Evolutionary conservation across 257 asterid genomes (phyloP).

Genomic region (Scutellaria barbata): DNA sequence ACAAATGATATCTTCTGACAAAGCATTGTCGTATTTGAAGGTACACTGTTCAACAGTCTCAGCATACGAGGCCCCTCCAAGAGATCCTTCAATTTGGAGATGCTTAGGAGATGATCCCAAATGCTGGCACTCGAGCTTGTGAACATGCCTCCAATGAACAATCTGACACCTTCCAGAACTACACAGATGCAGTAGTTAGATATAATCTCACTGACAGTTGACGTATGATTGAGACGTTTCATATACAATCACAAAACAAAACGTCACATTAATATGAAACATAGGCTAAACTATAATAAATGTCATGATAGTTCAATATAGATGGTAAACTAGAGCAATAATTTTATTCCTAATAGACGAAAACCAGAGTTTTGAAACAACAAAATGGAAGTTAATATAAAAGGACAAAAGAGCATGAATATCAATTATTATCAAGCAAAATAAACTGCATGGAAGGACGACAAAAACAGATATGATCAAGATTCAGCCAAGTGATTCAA

Average conservation of each 20-base stretch:
- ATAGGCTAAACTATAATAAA: background rate
- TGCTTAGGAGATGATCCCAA: constrained; percentile 49
- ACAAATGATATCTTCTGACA: constrained; percentile 39
- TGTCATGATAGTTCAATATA: background rate
- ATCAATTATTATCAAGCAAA: background rate
- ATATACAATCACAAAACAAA: background rate
- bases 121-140: constrained; percentile 83
- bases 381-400: background rate
- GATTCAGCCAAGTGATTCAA: background rate
- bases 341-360: background rate
- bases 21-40: constrained; percentile 36
- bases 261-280: background rate
- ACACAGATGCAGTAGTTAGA: constrained; percentile 31
- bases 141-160: constrained; percentile 85
- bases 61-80: constrained; percentile 40
- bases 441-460: background rate
- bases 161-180: constrained; percentile 94
- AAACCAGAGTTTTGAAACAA: background rate
- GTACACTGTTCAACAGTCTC: constrained; percentile 35
- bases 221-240: constrained; percentile 5
- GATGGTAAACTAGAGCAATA: no score
- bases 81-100: constrained; percentile 39
- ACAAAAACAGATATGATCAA: background rate
- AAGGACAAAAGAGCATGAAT: background rate
- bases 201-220: constrained; percentile 19